These are phyloP conservation scores for Balakata baccata DNA, from an alignment of 345 rosid species.

Conservation along the genomic window DNA sequence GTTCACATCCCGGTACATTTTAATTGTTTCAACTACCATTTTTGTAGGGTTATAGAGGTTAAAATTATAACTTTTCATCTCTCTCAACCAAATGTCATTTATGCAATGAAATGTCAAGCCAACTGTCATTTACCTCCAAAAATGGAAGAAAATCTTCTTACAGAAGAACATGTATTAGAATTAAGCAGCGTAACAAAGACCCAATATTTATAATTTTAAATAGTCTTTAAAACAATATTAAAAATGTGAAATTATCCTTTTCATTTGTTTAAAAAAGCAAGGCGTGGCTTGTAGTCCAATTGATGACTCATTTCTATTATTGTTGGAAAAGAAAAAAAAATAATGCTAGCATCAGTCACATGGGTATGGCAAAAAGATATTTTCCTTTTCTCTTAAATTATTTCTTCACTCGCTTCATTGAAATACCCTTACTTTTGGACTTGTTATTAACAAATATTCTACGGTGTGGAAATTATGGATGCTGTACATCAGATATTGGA, in stretches of 20 bases:
- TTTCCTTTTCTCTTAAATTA: neutral
- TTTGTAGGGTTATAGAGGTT: neutral
- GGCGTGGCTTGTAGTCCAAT: neutral
- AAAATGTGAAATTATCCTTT: too few species aligned
- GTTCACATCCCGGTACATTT: neutral
- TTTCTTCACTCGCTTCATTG: neutral
- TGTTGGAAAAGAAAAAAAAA: neutral
- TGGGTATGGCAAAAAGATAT: neutral
- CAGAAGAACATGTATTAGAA: neutral
- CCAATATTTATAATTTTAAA: neutral
- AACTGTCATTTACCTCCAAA: neutral
- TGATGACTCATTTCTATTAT: neutral
- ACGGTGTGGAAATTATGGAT: neutral
- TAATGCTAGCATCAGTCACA: neutral
- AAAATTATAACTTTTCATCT: neutral
- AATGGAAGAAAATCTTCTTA: neutral
- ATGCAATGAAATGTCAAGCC: neutral
- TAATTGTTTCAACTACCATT: neutral
- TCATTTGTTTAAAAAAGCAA: neutral
- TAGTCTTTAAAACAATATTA: too few species aligned
- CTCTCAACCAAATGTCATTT: neutral
- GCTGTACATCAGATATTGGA: neutral
- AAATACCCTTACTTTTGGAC: neutral
- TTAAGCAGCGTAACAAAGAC: neutral
- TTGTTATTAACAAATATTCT: neutral